Evolutionary conservation across 176 grass and related monocot species (phyloP).

Genomic region (Avena sativa): DNA sequence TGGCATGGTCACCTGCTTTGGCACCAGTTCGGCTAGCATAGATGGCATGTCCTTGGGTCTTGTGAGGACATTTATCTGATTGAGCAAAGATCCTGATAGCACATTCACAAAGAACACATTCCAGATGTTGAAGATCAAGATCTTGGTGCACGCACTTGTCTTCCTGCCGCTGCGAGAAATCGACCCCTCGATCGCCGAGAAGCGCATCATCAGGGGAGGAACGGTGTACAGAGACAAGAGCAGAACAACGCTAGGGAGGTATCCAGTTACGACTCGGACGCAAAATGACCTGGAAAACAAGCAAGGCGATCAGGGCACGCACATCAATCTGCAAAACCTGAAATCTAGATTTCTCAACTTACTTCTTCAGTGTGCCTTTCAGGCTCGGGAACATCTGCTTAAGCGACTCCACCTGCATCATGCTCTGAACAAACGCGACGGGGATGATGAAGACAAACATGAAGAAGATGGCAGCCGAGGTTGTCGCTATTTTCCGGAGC

Average conservation of each 20-base stretch:
- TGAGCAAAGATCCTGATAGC: conserved; percentile 79
- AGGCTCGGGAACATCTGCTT: conserved; percentile 60
- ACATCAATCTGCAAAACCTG: conserved; percentile 23
- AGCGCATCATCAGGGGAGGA: conserved; percentile 88
- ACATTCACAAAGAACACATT: conserved; percentile 98
- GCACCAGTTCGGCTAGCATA: conserved; percentile 85
- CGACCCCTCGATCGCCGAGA: conserved; percentile 83
- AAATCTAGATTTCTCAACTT: conserved; percentile 48
- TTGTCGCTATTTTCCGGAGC: conserved; percentile 68
- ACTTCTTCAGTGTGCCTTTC: conserved; percentile 58
- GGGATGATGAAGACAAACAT: conserved; percentile 89
- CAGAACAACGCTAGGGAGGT: conserved; percentile 88
- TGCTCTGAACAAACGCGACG: conserved; percentile 83
- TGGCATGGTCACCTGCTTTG: conserved; percentile 81
- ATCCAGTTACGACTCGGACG: conserved; percentile 75
- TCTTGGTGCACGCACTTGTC: conserved; percentile 84
- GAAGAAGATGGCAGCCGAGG: conserved; percentile 68
- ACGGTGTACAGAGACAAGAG: conserved; percentile 82
- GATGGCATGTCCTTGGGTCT: conserved; percentile 79
- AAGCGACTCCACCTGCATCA: conserved; percentile 79
- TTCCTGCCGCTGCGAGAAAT: conserved; percentile 88
- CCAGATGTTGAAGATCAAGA: conserved; percentile 84
- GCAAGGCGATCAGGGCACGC: conserved; percentile 4
- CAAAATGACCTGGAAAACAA: conserved; percentile 61
- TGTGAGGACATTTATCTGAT: conserved; percentile 69